phyloP scores from a whole-genome alignment of 1,139 yeast genomes.

The Pichia kudriavzevii region DNA sequence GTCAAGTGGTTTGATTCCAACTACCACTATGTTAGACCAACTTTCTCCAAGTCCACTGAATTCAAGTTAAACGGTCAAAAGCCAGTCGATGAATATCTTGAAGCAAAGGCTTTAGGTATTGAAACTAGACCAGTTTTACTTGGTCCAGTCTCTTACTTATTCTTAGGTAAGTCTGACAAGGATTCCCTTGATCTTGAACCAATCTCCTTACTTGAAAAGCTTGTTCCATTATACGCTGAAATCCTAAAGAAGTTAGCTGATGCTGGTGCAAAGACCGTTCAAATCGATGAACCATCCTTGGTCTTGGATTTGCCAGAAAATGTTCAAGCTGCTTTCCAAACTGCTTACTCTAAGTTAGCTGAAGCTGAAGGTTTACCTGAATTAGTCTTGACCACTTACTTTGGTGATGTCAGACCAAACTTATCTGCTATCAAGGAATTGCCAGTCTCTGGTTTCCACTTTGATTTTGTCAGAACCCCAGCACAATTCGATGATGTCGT shows the following conservation, averaged over 20 bases:
- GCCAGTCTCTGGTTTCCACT: slow-evolving; percentile 94
- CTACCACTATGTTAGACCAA: slow-evolving; percentile 99
- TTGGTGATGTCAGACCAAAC: slow-evolving; percentile 98
- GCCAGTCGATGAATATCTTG: slow-evolving; percentile 96
- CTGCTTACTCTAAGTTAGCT: slow-evolving; percentile 71
- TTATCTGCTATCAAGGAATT: slow-evolving; percentile 77
- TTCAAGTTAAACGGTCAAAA: slow-evolving; percentile 94
- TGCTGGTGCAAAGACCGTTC: slow-evolving; percentile 94
- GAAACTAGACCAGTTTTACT: slow-evolving; percentile 95
- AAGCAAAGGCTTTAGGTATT: slow-evolving; percentile 93
- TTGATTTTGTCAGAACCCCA: slow-evolving; percentile 93
- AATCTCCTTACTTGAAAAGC: slow-evolving; percentile 76
- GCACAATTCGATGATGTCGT: slow-evolving; percentile 87
- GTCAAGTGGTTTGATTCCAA: slow-evolving; percentile 99
- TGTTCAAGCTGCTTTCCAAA: slow-evolving; percentile 78
- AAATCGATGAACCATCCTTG: slow-evolving; percentile 94
- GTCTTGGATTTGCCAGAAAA: slow-evolving; percentile 87
- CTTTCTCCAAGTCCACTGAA: slow-evolving; percentile 89
- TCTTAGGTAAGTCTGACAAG: slow-evolving; percentile 96
- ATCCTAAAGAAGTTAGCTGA: slow-evolving; percentile 77
- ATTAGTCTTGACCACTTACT: slow-evolving; percentile 81
- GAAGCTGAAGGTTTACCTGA: slow-evolving; percentile 62
- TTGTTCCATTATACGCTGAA: slow-evolving; percentile 88
- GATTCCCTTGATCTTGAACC: slow-evolving; percentile 95
- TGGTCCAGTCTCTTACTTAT: slow-evolving; percentile 94